Percentiles rank a stretch among this genome's conserved stretches.
Conservation (phyloP, 139 green algal genomes). For the Yamagishiella unicocca region DNA sequence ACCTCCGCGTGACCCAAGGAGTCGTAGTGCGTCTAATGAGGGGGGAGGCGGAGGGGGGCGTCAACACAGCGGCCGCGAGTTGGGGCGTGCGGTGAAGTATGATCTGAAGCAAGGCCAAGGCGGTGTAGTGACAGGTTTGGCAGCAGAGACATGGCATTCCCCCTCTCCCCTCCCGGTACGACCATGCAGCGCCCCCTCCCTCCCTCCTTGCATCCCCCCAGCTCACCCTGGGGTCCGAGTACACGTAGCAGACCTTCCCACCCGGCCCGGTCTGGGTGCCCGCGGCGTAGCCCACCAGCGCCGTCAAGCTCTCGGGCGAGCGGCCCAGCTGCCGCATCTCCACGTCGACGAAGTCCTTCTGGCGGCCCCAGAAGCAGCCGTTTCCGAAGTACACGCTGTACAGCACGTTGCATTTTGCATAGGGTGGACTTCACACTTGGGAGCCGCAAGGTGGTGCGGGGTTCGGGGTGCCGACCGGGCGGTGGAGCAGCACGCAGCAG, state of each 20-base stretch:
- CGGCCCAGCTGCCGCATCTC: constrained; percentile 69
- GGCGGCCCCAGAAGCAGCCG: constrained; percentile 67
- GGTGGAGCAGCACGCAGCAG: too few relatives aligned
- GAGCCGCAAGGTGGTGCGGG: too few relatives aligned
- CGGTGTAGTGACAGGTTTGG: too few relatives aligned
- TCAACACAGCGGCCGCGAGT: too few relatives aligned
- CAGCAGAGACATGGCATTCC: not conserved
- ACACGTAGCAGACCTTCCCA: constrained; percentile 86
- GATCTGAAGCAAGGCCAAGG: too few relatives aligned
- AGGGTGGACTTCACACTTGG: too few relatives aligned
- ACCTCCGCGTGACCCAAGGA: constrained; percentile 80
- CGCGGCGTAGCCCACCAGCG: constrained; percentile 80
- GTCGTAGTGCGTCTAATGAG: constrained; percentile 78
- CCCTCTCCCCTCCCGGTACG: not conserved
- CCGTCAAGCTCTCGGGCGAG: constrained; percentile 49
- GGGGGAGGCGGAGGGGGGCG: not conserved
- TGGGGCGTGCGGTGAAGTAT: too few relatives aligned
- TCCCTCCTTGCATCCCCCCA: not conserved
- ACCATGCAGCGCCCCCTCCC: not conserved
- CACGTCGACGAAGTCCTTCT: constrained; percentile 50
- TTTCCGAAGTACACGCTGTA: constrained; percentile 70
- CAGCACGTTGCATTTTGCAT: too few relatives aligned
- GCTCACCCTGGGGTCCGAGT: constrained; percentile 50
- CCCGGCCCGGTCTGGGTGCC: constrained; percentile 38
- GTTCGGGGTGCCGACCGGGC: too few relatives aligned